A percentile compares a stretch with the other conserved stretches of the same genome.
Conservation (phyloP, 2,329 filamentous ascomycete genomes). For the Colletotrichum sp. region DNA sequence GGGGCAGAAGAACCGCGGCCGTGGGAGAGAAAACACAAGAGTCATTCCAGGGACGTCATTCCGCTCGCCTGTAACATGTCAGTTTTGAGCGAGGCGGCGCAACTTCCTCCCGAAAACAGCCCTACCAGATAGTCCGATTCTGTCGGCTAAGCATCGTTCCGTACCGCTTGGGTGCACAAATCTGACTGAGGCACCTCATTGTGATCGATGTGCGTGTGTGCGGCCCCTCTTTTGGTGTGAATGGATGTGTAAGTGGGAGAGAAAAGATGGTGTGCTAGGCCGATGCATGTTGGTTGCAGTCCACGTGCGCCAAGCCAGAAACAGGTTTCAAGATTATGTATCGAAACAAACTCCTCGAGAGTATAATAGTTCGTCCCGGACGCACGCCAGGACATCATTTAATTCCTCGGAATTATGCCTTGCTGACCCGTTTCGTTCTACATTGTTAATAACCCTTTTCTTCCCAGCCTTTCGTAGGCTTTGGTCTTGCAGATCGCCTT, state of each 20-base stretch:
- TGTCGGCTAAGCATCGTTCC: conserved; percentile 8
- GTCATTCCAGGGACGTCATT: not conserved
- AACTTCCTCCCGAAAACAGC: conserved; percentile 6
- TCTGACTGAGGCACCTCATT: not conserved
- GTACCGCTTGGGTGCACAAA: conserved; percentile 11
- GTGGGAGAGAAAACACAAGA: not conserved
- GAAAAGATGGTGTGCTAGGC: not conserved
- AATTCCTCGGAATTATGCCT: not conserved
- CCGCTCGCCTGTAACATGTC: not conserved
- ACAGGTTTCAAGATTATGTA: conserved; percentile 16
- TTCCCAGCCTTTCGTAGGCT: not conserved
- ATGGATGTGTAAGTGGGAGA: not conserved
- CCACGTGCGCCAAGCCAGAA: conserved; percentile 20
- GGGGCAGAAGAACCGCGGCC: not conserved
- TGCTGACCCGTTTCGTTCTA: not conserved
- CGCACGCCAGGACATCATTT: not conserved
- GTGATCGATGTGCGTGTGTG: not conserved
- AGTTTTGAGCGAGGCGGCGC: not conserved
- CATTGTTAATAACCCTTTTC: not conserved
- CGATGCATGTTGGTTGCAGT: not conserved
- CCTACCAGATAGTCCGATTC: conserved; percentile 1
- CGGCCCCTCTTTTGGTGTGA: not conserved
- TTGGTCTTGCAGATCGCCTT: not conserved
- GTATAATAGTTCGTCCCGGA: conserved; percentile 21
- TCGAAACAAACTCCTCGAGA: conserved; percentile 16